Base-by-base conservation (phyloP, 2,329 filamentous ascomycete species). In the Teratosphaeria zuluensis region DNA sequence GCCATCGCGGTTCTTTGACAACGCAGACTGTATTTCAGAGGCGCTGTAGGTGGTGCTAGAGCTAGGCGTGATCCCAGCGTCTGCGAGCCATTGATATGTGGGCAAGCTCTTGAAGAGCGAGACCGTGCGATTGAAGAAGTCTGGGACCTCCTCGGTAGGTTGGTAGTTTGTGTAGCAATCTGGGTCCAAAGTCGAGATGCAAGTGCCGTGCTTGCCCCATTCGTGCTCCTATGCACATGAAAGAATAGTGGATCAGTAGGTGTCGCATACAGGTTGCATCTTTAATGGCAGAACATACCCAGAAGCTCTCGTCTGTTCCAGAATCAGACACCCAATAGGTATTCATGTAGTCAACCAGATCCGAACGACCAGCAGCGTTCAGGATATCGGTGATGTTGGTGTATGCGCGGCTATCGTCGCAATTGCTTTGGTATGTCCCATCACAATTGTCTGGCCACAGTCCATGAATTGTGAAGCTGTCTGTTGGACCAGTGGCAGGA, bases 401-500 rank as follows among this genome's bases (percentile, higher is more conserved):
- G 71, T 89, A 88, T 55, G 76, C 78, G 56, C 87, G 81, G 14
- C 72, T 75, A 9, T 74, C 69, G 67, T 89, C 86, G 72, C 88
- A 90, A 70, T 78, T 84, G 58, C 81, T 75, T 55, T 88, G 83
- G 69, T 84, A 90, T 5, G 81, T 83, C 61, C 87, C 87, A 63
- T 88, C 84, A 67, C 88, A 91, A 66, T 73, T 75, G 65, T 79
- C 77, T 3, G 77, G 77, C 52, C 65, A 67, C 7, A 90, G 77
- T 1, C 87, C 87, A 68, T 90, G 88, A 48, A 90, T 80, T 1
- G 86, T 90, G 87, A 87, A 92, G 5, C 83, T 85, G 68, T 89
- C 81, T 54, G 72, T 73, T 1, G 88, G 87, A 0, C 88, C 87
- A 5, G 83, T 81, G 1, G 80, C 75, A 1, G 86, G 86, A 59